Evolutionary conservation across 208 protist genomes (phyloP).

Genomic region (Kentomonas sorsogonicus): DNA sequence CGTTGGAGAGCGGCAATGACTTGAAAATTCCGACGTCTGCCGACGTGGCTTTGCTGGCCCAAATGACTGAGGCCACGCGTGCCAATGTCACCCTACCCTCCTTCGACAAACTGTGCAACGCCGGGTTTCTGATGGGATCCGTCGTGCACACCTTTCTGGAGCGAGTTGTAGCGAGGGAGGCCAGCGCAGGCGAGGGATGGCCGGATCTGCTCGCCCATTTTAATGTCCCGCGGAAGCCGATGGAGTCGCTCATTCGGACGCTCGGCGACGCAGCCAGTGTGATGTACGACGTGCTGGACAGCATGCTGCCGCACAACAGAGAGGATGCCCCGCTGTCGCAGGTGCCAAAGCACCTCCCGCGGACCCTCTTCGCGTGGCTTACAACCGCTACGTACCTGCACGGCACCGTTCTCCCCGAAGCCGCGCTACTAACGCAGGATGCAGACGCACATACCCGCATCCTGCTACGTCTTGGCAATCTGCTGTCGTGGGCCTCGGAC

Average conservation of each 20-base stretch:
- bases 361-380: conserved; percentile 21
- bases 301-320: conserved; percentile 26
- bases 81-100: no score
- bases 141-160: no score
- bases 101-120: no score
- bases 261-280: conserved; percentile 23
- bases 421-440: conserved; percentile 53
- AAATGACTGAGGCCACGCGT: no score
- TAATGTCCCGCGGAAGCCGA: no score
- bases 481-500: conserved; percentile 31
- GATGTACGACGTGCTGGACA: conserved; percentile 23
- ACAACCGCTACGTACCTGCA: conserved; percentile 32
- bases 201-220: conserved; percentile 1
- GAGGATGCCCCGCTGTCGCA: conserved; percentile 19
- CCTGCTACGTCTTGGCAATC: conserved; percentile 42
- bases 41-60: no score
- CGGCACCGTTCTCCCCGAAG: conserved; percentile 44
- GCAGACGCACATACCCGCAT: conserved; percentile 23
- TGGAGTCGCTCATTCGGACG: neutral
- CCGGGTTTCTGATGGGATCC: no score
- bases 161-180: conserved; percentile 18
- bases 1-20: no score
- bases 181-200: conserved; percentile 16
- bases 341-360: conserved; percentile 21
- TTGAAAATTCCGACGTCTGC: no score